These are phyloP conservation scores for Onygenales sp. DNA, from an alignment of 2,329 filamentous ascomycete species.

Conservation along the genomic window DNA sequence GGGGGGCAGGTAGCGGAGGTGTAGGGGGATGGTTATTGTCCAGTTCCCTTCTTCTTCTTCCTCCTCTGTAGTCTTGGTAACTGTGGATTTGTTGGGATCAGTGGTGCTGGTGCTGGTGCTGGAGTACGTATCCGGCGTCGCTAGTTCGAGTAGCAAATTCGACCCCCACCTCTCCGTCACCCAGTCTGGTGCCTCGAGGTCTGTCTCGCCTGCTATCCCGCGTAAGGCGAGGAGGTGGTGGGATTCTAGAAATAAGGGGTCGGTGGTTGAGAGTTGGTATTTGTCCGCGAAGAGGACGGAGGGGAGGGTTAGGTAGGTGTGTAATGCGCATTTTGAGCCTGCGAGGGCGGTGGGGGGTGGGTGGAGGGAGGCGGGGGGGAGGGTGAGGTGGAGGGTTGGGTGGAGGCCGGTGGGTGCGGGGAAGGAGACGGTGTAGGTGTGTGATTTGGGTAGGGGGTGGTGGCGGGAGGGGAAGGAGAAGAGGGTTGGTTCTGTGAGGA, in stretches of 20 bases:
- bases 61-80: background rate
- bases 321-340: slow-evolving; percentile 57
- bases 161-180: slow-evolving; percentile 69
- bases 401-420: slow-evolving; percentile 70
- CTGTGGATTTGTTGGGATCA: background rate
- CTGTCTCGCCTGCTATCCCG: slow-evolving; percentile 64
- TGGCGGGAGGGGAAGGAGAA: slow-evolving; percentile 82
- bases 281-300: slow-evolving; percentile 74
- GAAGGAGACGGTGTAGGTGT: slow-evolving; percentile 56
- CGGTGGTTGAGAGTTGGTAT: slow-evolving; percentile 59
- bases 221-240: slow-evolving; percentile 65
- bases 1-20: slow-evolving; percentile 72
- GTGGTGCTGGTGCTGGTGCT: background rate
- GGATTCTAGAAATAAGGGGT: slow-evolving; percentile 63
- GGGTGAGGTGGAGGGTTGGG: slow-evolving; percentile 61
- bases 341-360: slow-evolving; percentile 29
- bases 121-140: slow-evolving; percentile 36
- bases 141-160: slow-evolving; percentile 64
- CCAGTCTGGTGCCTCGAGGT: slow-evolving; percentile 86
- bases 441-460: slow-evolving; percentile 42
- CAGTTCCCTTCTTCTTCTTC: slow-evolving; percentile 15
- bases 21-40: slow-evolving; percentile 57
- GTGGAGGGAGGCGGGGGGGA: slow-evolving; percentile 44
- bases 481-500: slow-evolving; percentile 54
- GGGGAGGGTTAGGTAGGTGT: slow-evolving; percentile 76